Base-by-base conservation (phyloP, 768 basidiomycete species). In the Tricholoma furcatifolium region DNA sequence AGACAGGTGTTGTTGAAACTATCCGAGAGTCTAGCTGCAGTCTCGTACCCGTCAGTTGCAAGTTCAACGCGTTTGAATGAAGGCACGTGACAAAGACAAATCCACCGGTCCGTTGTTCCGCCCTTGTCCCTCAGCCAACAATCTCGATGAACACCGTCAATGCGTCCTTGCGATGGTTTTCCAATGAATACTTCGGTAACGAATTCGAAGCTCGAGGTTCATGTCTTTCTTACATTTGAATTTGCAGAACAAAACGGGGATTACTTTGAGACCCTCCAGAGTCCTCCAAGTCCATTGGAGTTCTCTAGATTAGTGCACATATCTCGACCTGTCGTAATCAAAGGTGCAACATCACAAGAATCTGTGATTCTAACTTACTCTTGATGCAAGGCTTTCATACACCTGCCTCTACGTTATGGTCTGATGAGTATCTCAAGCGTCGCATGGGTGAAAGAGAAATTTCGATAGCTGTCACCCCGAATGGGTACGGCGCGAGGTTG, bases 391-490 rank as follows among this genome's bases (percentile, higher is more conserved):
- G 79, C 17, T 68, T 81, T 57, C 51, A 74, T 10, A 62, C 80
- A 43, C 74, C 77, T n/a, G 77, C 78, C 30, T 63, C 71, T 38
- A 64, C 70, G 11, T 74, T 74, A 39, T 96, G 93, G 93, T 74
- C 81, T 10, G 72, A 85, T 62, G 72, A 80, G 43, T 86, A 87
- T 62, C 77, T 94, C 11, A 62, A 69, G 11, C 58, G 73, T n/a
- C 65, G 64, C 45, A 83, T 90, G 78, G 82, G 77, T 3, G 68
- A 79, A 4, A 67, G 66, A 23, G 48, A 57, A 30, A 77, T 94
- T 35, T 87, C 88, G 6, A 82, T 95, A 27, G 89, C 92, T 1
- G 76, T 88, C 38, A 94, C 93, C 5, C 90, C 92, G 0, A 82
- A 92, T 56, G 93, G 92, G 93, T 92, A 42, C 17, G 31, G 34